phyloP scores from a whole-genome alignment of 2,329 filamentous ascomycete genomes.

The Paradendryphiella salina region DNA sequence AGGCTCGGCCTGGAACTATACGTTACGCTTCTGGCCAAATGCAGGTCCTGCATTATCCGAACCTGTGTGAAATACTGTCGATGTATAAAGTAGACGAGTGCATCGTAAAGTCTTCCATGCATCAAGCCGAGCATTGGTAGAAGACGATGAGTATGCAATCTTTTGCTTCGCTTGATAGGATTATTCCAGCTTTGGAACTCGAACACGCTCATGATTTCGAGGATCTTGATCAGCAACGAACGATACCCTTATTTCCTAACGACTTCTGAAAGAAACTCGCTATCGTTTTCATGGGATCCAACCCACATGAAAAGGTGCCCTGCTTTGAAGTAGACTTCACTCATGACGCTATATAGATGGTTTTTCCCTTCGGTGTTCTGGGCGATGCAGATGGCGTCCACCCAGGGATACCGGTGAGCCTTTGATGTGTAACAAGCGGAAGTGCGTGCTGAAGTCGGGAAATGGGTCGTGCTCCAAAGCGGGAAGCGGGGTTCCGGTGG shows the following conservation, averaged over 20 bases:
- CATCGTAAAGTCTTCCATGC: neutral
- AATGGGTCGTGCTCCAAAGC: slow-evolving; percentile 6
- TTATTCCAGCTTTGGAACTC: neutral
- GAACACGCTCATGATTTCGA: no score
- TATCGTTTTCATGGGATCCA: neutral
- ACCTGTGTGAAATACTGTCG: neutral
- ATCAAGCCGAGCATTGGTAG: neutral
- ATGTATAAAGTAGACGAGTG: neutral
- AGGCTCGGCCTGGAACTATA: neutral
- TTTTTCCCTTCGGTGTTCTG: neutral
- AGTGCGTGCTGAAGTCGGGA: neutral
- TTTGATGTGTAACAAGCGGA: slow-evolving; percentile 2
- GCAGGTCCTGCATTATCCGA: neutral
- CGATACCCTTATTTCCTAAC: rapidly evolving
- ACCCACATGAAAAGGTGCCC: neutral
- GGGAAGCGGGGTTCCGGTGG: neutral
- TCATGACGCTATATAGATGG: slow-evolving; percentile 2
- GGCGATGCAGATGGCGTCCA: slow-evolving; percentile 1
- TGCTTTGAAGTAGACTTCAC: neutral
- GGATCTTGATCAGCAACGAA: neutral
- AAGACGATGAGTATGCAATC: neutral
- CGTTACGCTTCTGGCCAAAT: neutral
- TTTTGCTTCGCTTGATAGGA: neutral
- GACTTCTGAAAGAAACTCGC: neutral
- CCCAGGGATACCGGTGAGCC: neutral